Evolutionary conservation across 805 yeast species (phyloP).

Genomic region (Kurtzmaniella cleridarum): DNA sequence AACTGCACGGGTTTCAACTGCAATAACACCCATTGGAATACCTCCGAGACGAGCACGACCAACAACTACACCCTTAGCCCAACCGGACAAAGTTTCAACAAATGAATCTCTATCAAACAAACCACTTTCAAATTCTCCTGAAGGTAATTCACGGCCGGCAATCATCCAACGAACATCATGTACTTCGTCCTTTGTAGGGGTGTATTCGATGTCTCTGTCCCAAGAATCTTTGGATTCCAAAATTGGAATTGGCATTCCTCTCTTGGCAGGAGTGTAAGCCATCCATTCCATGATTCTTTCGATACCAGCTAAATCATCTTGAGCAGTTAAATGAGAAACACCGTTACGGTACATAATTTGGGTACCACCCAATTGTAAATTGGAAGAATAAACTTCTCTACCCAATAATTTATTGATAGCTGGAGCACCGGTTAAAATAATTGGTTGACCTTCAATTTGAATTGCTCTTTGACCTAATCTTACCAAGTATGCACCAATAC

Average conservation of each 20-base stretch:
- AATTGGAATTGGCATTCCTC: slow-evolving; percentile 87
- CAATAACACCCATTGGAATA: slow-evolving; percentile 97
- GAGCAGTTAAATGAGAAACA: slow-evolving; percentile 96
- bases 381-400: slow-evolving; percentile 93
- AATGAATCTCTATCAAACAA: slow-evolving; percentile 88
- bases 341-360: slow-evolving; percentile 98
- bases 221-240: slow-evolving; percentile 76
- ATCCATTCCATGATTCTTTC: slow-evolving; percentile 93
- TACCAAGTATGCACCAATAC: slow-evolving; percentile 98
- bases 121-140: slow-evolving; percentile 76
- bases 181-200: slow-evolving; percentile 64
- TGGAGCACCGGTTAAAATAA: slow-evolving; percentile 98
- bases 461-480: slow-evolving; percentile 98
- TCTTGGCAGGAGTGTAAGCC: slow-evolving; percentile 87
- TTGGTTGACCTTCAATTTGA: slow-evolving; percentile 98
- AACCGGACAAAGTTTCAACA: slow-evolving; percentile 93
- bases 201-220: slow-evolving; percentile 88
- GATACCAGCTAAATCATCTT: slow-evolving; percentile 95
- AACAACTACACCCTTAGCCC: slow-evolving; percentile 98
- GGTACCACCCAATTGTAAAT: slow-evolving; percentile 98
- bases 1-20: slow-evolving; percentile 85
- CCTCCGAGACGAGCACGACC: slow-evolving; percentile 99
- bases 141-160: slow-evolving; percentile 69
- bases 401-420: slow-evolving; percentile 96
- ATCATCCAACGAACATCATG: slow-evolving; percentile 96